A percentile compares a stretch with the other conserved stretches of the same genome.
These are phyloP conservation scores for Eucalyptus regnans DNA, from an alignment of 345 rosid species.

Conservation along the genomic window DNA sequence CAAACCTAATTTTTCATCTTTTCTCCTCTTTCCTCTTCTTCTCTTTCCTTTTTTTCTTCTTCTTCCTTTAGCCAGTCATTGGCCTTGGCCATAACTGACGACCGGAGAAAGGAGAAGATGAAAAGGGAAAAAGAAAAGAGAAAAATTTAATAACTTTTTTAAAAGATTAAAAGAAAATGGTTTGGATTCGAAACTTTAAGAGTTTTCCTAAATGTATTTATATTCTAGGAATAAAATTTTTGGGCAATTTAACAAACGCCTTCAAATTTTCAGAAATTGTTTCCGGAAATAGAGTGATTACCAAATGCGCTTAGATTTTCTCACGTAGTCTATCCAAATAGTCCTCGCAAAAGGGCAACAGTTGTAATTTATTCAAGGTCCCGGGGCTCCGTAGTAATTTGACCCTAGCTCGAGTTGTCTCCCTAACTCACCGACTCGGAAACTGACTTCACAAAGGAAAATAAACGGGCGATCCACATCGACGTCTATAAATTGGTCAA, in stretches of 20 bases:
- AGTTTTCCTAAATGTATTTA: too few relatives aligned
- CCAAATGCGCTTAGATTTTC: not conserved
- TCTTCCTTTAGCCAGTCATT: too few relatives aligned
- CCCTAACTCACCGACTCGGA: not conserved
- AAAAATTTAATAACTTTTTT: too few relatives aligned
- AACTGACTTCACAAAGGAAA: not conserved
- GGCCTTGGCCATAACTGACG: fast-evolving
- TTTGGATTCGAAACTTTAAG: too few relatives aligned
- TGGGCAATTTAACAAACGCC: fast-evolving
- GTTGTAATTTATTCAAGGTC: not conserved
- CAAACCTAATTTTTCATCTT: too few relatives aligned
- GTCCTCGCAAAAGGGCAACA: not conserved
- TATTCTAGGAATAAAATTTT: too few relatives aligned
- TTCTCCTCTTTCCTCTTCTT: too few relatives aligned
- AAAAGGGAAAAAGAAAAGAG: too few relatives aligned
- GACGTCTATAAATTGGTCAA: not conserved
- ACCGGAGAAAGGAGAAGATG: too few relatives aligned
- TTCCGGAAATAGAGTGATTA: fast-evolving
- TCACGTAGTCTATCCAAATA: not conserved
- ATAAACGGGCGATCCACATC: not conserved
- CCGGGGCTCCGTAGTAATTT: not conserved
- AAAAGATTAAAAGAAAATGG: too few relatives aligned
- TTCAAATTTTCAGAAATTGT: too few relatives aligned
- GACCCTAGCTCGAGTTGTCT: not conserved
- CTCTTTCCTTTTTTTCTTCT: too few relatives aligned